Conservation (phyloP, 1,284 basidiomycete species). For the Lentinus polychrous region DNA sequence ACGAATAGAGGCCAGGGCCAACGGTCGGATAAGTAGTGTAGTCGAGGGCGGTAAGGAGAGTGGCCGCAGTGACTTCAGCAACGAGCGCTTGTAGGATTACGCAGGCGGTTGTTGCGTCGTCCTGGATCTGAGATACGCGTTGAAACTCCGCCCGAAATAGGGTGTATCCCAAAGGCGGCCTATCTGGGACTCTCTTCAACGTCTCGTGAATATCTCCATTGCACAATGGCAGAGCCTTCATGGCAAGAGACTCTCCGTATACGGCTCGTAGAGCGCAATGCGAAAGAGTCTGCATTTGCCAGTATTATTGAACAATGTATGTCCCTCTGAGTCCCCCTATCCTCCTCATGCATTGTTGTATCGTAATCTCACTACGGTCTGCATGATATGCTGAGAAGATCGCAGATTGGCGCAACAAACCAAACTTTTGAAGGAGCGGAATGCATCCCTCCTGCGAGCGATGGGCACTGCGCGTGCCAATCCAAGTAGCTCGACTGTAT, state of each 20-base stretch:
- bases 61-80: constrained; percentile 1
- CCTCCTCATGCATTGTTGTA: constrained; percentile 16
- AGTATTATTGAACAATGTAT: constrained; percentile 86
- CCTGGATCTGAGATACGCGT: constrained; percentile 8
- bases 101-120: neutral
- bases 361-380: constrained; percentile 14
- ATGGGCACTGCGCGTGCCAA: constrained; percentile 65
- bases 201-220: constrained; percentile 4
- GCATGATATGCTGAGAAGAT: constrained; percentile 48
- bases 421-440: constrained; percentile 82
- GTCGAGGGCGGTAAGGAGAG: neutral
- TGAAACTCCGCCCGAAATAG: constrained; percentile 17
- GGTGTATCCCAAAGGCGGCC: constrained; percentile 10
- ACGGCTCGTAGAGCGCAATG: constrained; percentile 72
- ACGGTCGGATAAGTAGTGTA: neutral
- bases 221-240: constrained; percentile 65
- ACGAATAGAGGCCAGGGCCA: too few relatives aligned
- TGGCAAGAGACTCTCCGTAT: constrained; percentile 77
- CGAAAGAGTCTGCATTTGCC: constrained; percentile 69
- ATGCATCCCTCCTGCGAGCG: constrained; percentile 76
- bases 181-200: neutral
- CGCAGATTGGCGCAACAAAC: constrained; percentile 85
- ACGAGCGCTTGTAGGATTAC: neutral
- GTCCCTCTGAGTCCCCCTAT: constrained; percentile 21
- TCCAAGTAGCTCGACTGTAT: constrained; percentile 54